Evolutionary conservation across 164 flowering plant species (phyloP).

Genomic region (Vitis cinerea): DNA sequence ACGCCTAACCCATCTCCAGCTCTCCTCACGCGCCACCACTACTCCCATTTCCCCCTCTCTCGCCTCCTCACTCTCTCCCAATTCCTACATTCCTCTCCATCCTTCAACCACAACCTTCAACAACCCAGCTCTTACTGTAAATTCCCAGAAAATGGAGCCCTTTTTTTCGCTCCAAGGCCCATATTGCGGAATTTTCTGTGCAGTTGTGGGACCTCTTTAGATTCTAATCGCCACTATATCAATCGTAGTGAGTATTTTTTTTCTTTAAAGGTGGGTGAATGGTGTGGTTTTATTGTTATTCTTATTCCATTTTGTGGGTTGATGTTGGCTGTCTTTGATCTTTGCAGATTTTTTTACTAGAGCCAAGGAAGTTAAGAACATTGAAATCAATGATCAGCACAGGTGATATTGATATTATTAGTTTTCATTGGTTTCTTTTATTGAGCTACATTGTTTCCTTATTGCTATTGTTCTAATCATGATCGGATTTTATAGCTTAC

Average conservation of each 20-base stretch:
- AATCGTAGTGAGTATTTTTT: neutral
- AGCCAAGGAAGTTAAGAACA: slow-evolving; percentile 43
- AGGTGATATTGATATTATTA: slow-evolving; percentile 29
- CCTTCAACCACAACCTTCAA: too few relatives aligned
- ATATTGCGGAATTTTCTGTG: too few relatives aligned
- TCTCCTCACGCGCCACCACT: too few relatives aligned
- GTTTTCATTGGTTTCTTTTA: neutral
- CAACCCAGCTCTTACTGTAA: too few relatives aligned
- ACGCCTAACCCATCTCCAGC: too few relatives aligned
- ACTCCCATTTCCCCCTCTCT: too few relatives aligned
- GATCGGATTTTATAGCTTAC: too few relatives aligned
- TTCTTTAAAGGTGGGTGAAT: neutral
- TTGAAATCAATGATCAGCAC: slow-evolving; percentile 50
- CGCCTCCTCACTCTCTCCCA: too few relatives aligned
- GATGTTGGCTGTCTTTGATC: neutral
- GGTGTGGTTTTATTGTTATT: neutral
- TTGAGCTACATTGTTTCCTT: neutral
- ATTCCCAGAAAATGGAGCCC: too few relatives aligned
- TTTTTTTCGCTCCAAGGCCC: too few relatives aligned
- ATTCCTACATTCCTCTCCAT: too few relatives aligned
- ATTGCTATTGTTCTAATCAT: neutral
- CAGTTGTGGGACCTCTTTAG: neutral
- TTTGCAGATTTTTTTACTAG: slow-evolving; percentile 52
- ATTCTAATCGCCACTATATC: neutral
- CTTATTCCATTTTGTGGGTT: neutral